phyloP scores from a whole-genome alignment of 1,284 basidiomycete genomes.

The Porphyrellus sp. region DNA sequence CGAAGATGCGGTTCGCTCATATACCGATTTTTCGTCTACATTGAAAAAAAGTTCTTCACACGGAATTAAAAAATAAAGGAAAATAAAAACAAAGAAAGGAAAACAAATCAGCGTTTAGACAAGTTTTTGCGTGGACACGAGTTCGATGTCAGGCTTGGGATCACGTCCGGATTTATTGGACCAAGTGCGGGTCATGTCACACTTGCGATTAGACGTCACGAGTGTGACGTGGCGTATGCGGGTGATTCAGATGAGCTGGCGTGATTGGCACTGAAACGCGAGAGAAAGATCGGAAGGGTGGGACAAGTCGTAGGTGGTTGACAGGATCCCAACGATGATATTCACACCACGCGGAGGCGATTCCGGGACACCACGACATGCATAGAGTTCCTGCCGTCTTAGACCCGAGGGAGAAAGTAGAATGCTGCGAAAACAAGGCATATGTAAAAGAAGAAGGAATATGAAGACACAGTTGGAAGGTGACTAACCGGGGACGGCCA shows the following conservation, averaged over 20 bases:
- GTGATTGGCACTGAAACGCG: constrained; percentile 21
- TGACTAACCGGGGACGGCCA: constrained; percentile 19
- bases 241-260: constrained; percentile 1
- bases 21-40: constrained; percentile 9
- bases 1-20: constrained; percentile 23
- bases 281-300: constrained; percentile 22
- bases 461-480: constrained; percentile 23
- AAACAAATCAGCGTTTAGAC: constrained; percentile 15
- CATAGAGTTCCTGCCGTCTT: constrained; percentile 33
- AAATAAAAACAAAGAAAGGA: constrained; percentile 20
- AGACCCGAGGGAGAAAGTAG: constrained; percentile 29
- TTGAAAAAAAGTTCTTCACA: constrained; percentile 22
- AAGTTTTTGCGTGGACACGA: constrained; percentile 4
- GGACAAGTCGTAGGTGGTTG: constrained; percentile 14
- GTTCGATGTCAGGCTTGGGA: constrained; percentile 13
- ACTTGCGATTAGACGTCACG: constrained; percentile 14
- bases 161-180: constrained; percentile 6
- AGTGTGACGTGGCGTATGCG: constrained; percentile 6
- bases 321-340: constrained; percentile 5
- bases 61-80: constrained; percentile 13
- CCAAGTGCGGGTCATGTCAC: background rate
- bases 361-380: constrained; percentile 24
- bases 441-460: constrained; percentile 35
- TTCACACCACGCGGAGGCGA: constrained; percentile 16
- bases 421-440: constrained; percentile 19